Evolutionary conservation across 495 filamentous ascomycete genomes (phyloP).

Genomic region (Hypoxylon subgilvum): DNA sequence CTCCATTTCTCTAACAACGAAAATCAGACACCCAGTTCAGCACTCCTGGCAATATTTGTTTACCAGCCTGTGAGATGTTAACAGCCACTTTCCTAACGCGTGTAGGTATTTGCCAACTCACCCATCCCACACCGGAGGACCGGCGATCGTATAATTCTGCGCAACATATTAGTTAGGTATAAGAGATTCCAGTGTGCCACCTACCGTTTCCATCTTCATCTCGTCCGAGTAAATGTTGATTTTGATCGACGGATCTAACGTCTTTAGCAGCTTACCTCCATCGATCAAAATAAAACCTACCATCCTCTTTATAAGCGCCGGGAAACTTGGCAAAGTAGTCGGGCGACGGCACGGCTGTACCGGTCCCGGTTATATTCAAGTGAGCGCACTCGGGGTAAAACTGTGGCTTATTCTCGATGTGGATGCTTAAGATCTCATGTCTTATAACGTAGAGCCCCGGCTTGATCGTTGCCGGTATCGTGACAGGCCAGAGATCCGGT

Average conservation of each 20-base stretch:
- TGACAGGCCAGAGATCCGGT: conserved; percentile 55
- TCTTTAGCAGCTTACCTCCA: no score
- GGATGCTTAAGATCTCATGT: conserved; percentile 62
- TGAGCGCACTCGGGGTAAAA: conserved; percentile 65
- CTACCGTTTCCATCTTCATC: conserved; percentile 44
- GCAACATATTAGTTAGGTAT: conserved; percentile 25
- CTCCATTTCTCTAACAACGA: no score
- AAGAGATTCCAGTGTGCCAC: no score
- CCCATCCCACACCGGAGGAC: conserved; percentile 54
- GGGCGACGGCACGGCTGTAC: conserved; percentile 46
- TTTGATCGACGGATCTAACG: conserved; percentile 55
- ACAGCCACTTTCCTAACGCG: neutral
- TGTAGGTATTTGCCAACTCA: conserved; percentile 22
- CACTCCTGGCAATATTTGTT: conserved; percentile 46
- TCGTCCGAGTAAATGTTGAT: conserved; percentile 56
- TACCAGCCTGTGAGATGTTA: conserved; percentile 31
- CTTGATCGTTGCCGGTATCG: conserved; percentile 54
- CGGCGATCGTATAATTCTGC: conserved; percentile 53
- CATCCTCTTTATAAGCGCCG: conserved; percentile 54
- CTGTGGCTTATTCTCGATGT: conserved; percentile 59
- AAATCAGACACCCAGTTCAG: conserved; percentile 3
- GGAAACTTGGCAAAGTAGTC: conserved; percentile 57
- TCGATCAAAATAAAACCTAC: no score
- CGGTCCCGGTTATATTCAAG: conserved; percentile 55
- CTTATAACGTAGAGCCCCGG: conserved; percentile 59